phyloP scores from a whole-genome alignment of 495 filamentous ascomycete species.

The Annulohypoxylon moriforme region DNA sequence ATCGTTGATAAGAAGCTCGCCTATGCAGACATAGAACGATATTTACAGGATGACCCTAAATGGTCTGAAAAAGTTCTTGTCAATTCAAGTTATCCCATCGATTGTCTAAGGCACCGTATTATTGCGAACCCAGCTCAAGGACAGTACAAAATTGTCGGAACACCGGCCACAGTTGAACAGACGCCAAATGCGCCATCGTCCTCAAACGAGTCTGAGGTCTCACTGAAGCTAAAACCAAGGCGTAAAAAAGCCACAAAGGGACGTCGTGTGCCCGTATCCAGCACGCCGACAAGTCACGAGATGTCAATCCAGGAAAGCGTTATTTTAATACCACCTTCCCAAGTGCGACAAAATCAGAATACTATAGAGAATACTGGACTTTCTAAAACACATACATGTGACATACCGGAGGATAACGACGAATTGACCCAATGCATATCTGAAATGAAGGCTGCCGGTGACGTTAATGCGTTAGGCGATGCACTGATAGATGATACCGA shows the following conservation, averaged over 20 bases:
- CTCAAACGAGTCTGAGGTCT: slow-evolving; percentile 37
- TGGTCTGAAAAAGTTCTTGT: slow-evolving; percentile 63
- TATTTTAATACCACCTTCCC: slow-evolving; percentile 25
- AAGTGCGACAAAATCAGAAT: slow-evolving; percentile 1
- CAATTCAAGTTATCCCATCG: slow-evolving; percentile 80
- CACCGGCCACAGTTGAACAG: slow-evolving; percentile 11
- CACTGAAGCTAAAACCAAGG: slow-evolving; percentile 48
- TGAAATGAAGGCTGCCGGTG: slow-evolving; percentile 19
- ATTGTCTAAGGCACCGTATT: slow-evolving; percentile 73
- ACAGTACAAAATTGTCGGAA: slow-evolving; percentile 68
- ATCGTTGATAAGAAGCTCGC: slow-evolving; percentile 78
- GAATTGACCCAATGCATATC: slow-evolving; percentile 39
- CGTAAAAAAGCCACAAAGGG: slow-evolving; percentile 19
- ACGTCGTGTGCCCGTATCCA: neutral
- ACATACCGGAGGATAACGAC: slow-evolving; percentile 13
- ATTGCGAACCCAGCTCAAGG: slow-evolving; percentile 68
- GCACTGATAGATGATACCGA: slow-evolving; percentile 7
- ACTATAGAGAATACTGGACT: neutral
- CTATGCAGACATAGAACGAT: slow-evolving; percentile 70
- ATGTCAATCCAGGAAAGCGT: slow-evolving; percentile 19
- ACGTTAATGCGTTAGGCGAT: neutral
- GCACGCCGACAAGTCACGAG: slow-evolving; percentile 31
- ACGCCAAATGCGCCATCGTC: neutral
- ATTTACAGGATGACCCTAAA: slow-evolving; percentile 36
- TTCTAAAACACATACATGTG: neutral